Percentiles rank a stretch among this genome's conserved stretches.
Evolutionary conservation across 352 stramenopile genomes (phyloP).

Genomic region (Phytophthora tubulina): DNA sequence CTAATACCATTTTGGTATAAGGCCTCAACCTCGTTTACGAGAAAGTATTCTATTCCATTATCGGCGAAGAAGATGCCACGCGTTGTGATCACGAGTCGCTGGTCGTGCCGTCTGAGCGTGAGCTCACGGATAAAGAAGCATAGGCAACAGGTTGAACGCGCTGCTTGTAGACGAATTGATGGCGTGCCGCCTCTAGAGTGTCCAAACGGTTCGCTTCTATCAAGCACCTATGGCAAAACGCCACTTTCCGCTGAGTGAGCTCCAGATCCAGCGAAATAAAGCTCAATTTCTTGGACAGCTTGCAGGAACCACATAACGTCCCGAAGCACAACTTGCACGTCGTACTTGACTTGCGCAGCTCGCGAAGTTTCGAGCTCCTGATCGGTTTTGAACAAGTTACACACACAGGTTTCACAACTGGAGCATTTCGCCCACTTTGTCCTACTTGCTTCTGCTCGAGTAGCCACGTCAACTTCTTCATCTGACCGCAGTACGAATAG

Average conservation of each 20-base stretch:
- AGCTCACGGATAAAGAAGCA: conserved; percentile 5
- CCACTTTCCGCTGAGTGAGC: conserved; percentile 31
- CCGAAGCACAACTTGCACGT: conserved; percentile 37
- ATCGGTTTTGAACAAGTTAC: conserved; percentile 29
- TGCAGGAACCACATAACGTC: conserved; percentile 24
- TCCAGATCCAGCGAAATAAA: conserved; percentile 36
- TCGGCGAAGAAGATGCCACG: too few relatives aligned
- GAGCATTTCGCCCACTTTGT: conserved; percentile 1
- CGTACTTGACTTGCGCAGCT: conserved; percentile 1
- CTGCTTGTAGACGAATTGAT: conserved; percentile 28
- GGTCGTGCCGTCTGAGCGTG: neutral
- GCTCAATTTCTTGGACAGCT: conserved; percentile 37
- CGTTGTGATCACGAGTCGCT: neutral
- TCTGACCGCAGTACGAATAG: conserved; percentile 44
- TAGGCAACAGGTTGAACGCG: neutral
- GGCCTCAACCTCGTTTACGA: too few relatives aligned
- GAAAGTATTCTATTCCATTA: too few relatives aligned
- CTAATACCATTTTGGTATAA: too few relatives aligned
- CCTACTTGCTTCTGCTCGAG: conserved; percentile 26
- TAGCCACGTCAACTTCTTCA: conserved; percentile 45
- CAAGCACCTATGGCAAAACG: conserved; percentile 46
- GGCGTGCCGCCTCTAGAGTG: conserved; percentile 26
- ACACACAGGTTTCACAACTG: neutral
- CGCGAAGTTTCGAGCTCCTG: neutral
- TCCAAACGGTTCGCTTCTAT: conserved; percentile 27